Base-by-base conservation (phyloP, 2,329 filamentous ascomycete genomes). In the Ceratocystis colombiana region DNA sequence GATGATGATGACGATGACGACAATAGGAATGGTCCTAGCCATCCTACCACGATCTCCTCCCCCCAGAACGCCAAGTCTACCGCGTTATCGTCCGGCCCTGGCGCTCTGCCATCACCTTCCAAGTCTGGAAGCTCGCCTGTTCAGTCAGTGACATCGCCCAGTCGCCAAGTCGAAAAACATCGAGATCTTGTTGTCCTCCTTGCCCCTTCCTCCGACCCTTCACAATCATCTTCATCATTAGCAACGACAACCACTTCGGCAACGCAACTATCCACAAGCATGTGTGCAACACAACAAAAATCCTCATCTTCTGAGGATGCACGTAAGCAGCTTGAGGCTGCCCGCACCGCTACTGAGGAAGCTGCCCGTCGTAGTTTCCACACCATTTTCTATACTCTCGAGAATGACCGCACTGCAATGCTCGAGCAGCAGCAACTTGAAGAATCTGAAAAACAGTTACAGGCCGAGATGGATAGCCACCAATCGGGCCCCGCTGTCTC, bases 371-470 rank as follows among this genome's bases (percentile, higher is more conserved):
- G 86, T 72, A 94, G 88, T 76, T 97, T 96, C 75, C 88, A 96
- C 73, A 95, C 90, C 8, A 82, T 96, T 70, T 96, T 97, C 76
- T 93, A 96, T 75, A 96, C 94, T 1, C 81, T 97, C 41, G 94
- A 99, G 76, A 94, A 93, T 74, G 94, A 99, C 74, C 85, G 90
- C 66, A 90, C 93, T 71, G 94, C 94, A 62, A 97, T 99, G 94
- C 77, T 97, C 67, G 94, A 99, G 75, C 94, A 99, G 76, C 91
- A 97, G 75, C 90, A 93, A 75, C 82, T 99, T 30, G 94, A 99
- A 73, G 94, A 97, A 75, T 91, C 95, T 1, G 94, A 99, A 75
- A 88, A 95, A 74, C 91, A 96, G 74, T 88, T 97, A 8, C 93
- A 97, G 75, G 92, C 92, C 15, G 94, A 99, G 76, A 94, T 96